Percentiles rank a stretch among this genome's conserved stretches.
These are phyloP conservation scores for Podospora appendiculata DNA, from an alignment of 495 filamentous ascomycete species.

Conservation along the genomic window DNA sequence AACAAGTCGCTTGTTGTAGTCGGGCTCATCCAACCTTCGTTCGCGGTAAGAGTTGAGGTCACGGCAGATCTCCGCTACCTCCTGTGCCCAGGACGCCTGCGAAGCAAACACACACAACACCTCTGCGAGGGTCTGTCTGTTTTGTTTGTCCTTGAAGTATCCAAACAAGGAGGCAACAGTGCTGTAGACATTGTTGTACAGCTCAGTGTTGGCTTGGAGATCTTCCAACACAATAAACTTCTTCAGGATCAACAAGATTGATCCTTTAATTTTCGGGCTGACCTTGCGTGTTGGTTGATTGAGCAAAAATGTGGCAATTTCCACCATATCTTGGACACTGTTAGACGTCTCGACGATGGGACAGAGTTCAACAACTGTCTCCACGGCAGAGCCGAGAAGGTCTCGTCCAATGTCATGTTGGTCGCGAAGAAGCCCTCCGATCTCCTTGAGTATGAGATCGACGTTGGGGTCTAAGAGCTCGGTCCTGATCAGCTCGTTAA, in stretches of 20 bases:
- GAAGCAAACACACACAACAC: slow-evolving; percentile 63
- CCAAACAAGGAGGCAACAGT: slow-evolving; percentile 71
- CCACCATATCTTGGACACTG: slow-evolving; percentile 64
- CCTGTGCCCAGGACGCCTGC: slow-evolving; percentile 49
- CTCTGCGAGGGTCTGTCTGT: slow-evolving; percentile 60
- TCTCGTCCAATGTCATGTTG: slow-evolving; percentile 56
- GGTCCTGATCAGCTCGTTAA: slow-evolving; percentile 51
- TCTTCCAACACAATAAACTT: slow-evolving; percentile 61
- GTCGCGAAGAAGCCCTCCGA: slow-evolving; percentile 54
- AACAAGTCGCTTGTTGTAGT: slow-evolving; percentile 71
- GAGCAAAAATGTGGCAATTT: slow-evolving; percentile 71
- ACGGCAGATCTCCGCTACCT: slow-evolving; percentile 63
- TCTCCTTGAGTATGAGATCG: slow-evolving; percentile 56
- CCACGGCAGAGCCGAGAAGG: slow-evolving; percentile 67
- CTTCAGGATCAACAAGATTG: slow-evolving; percentile 65
- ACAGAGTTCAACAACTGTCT: slow-evolving; percentile 64
- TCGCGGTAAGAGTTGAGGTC: slow-evolving; percentile 71
- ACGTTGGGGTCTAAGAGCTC: slow-evolving; percentile 63
- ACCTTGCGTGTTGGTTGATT: slow-evolving; percentile 75
- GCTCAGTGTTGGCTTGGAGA: slow-evolving; percentile 51
- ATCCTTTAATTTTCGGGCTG: slow-evolving; percentile 73
- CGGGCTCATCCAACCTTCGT: slow-evolving; percentile 67
- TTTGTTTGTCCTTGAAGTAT: slow-evolving; percentile 73
- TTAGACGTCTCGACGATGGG: slow-evolving; percentile 61
- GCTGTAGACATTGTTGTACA: slow-evolving; percentile 51